Percentiles rank a stretch among this genome's conserved stretches.
phyloP scores from a whole-genome alignment of 768 basidiomycete species.

The Austroboletus eburneus region DNA sequence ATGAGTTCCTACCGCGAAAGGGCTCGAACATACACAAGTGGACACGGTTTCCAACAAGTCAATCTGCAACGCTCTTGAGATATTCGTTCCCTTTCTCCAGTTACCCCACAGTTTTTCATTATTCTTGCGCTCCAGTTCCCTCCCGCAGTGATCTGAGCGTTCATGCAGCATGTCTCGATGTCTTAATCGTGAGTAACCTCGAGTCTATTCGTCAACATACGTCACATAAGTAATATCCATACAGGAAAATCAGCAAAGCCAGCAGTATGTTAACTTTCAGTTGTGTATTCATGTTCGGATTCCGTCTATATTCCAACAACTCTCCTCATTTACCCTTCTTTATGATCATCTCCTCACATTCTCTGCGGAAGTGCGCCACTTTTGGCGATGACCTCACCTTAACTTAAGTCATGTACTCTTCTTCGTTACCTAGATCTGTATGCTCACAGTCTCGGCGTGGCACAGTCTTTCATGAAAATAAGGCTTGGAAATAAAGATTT shows the following conservation, averaged over 20 bases:
- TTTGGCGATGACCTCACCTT: constrained; percentile 36
- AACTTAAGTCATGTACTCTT: constrained; percentile 37
- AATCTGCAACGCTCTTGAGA: no score
- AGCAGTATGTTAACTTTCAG: constrained; percentile 3
- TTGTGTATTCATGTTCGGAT: background rate
- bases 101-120: no score
- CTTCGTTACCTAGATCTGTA: constrained; percentile 39
- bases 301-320: background rate
- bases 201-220: no score
- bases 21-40: background rate
- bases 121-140: no score
- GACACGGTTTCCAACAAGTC: no score
- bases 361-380: constrained; percentile 36
- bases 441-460: constrained; percentile 36
- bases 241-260: background rate
- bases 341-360: constrained; percentile 49
- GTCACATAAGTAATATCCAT: no score
- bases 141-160: no score
- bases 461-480: constrained; percentile 31
- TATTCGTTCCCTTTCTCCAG: no score
- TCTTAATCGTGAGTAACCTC: constrained; percentile 1
- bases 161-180: constrained; percentile 8
- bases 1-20: background rate
- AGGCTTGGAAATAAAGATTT: background rate
- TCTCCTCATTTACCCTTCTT: constrained; percentile 26